These are phyloP conservation scores for Irpex sp. DNA, from an alignment of 1,284 basidiomycete species.

Conservation along the genomic window DNA sequence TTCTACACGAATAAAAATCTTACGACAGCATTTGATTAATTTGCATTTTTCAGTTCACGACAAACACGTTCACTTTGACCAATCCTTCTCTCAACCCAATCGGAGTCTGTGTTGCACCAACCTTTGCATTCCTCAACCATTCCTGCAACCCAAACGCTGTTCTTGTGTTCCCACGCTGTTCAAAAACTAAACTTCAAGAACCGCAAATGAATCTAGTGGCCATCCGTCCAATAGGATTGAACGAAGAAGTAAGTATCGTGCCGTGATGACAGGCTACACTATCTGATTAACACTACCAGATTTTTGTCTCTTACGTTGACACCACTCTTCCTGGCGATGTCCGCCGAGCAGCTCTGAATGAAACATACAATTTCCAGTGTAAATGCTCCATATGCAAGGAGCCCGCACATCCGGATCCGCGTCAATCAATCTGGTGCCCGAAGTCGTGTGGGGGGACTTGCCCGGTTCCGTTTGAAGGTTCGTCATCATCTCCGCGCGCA, in stretches of 20 bases:
- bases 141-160: constrained; percentile 90
- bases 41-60: constrained; percentile 58
- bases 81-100: constrained; percentile 73
- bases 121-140: constrained; percentile 84
- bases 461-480: constrained; percentile 55
- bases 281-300: constrained; percentile 2
- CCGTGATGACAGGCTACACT: background rate
- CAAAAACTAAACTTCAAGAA: constrained; percentile 38
- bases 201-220: constrained; percentile 73
- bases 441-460: constrained; percentile 61
- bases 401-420: constrained; percentile 48
- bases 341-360: constrained; percentile 57
- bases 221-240: constrained; percentile 55
- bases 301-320: constrained; percentile 69
- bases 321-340: constrained; percentile 60
- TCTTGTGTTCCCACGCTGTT: constrained; percentile 76
- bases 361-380: constrained; percentile 84
- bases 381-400: constrained; percentile 56
- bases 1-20: constrained; percentile 2
- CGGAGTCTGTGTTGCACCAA: constrained; percentile 77
- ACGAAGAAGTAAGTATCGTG: constrained; percentile 59
- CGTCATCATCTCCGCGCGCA: constrained; percentile 3
- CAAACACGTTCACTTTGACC: constrained; percentile 86
- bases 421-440: constrained; percentile 68
- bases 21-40: constrained; percentile 1